Percentiles rank a stretch among this genome's conserved stretches.
Evolutionary conservation across 2,329 filamentous ascomycete genomes (phyloP).

Genomic region (Colletotrichum liriopes): DNA sequence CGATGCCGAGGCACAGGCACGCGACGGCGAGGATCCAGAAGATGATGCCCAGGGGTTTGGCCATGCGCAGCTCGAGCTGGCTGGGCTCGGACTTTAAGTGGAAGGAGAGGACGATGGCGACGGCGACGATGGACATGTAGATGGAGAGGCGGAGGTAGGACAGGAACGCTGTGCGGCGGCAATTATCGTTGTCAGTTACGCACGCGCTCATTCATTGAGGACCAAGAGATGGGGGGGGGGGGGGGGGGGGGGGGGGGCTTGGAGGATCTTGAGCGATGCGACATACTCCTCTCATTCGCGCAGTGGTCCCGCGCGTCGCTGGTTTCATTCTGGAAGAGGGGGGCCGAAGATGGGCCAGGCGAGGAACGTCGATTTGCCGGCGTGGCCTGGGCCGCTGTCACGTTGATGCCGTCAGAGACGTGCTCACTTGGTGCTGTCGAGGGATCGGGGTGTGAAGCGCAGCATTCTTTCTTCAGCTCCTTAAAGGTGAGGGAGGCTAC

Average conservation of each 20-base stretch:
- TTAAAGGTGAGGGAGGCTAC: conserved; percentile 19
- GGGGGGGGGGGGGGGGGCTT: too few relatives aligned
- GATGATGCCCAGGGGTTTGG: conserved; percentile 86
- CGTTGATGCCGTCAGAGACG: conserved; percentile 16
- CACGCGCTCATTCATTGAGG: neutral
- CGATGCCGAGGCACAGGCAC: conserved; percentile 83
- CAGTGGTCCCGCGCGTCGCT: conserved; percentile 85
- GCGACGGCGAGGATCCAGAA: conserved; percentile 88
- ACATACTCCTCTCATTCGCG: conserved; percentile 80
- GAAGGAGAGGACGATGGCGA: conserved; percentile 94
- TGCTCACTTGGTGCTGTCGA: neutral
- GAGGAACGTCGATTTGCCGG: conserved; percentile 64
- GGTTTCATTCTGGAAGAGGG: conserved; percentile 79
- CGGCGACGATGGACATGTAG: conserved; percentile 90
- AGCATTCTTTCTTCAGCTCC: neutral
- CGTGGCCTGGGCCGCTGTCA: conserved; percentile 45
- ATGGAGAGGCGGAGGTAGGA: conserved; percentile 91
- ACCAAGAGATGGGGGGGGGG: too few relatives aligned
- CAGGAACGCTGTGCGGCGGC: conserved; percentile 74
- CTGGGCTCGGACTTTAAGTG: conserved; percentile 85
- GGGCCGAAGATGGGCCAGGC: conserved; percentile 76
- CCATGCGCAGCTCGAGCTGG: conserved; percentile 80
- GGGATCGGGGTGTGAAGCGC: neutral
- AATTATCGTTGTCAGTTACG: neutral
- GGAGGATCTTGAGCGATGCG: neutral